Evolutionary conservation across 2,329 filamentous ascomycete species (phyloP), one percentile per base, ranked within the genome.

Genomic region (Colletotrichum filicis): DNA sequence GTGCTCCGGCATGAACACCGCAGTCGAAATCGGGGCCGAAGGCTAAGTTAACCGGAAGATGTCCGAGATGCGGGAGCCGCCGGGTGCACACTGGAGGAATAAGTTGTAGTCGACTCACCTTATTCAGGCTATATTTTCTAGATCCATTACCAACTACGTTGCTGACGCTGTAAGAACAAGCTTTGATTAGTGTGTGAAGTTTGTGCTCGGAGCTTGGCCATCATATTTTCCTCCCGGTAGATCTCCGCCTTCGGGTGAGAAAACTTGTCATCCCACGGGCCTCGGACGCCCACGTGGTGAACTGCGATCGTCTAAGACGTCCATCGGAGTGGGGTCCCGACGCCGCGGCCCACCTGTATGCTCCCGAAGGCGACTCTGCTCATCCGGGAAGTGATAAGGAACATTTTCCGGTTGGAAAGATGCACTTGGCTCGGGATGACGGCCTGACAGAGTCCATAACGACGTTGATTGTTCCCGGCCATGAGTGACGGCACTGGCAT

Each of bases 291-390:
- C 65, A 68, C 65, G 69, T 68, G 69, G 65, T 57, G 59, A 28
- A 55, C 55, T 64, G n/a, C 65, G 37, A 16, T 61, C 65, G 14
- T 63, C 37, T 59, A n/a, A 68, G 65, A 72, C 69, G 69, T 68
- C 65, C n/a, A 63, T 46, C 52, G 65, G 58, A 12, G 69, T 63
- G 37, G 65, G 42, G 69, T 37, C n/a, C 64, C 58, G 64, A 55
- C 63, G 19, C 63, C 55, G 28, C 19, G 59, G 12, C 42, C 65
- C 65, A 63, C 58, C 24, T 24, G 19, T 53, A n/a, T 24, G 52
- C 19, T 68, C 26, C 16, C 28, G 30, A 26, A 5, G 12, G 24
- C 35, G 16, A 16, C 53, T 22, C 30, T 19, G n/a, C 16, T 49
- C 42, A n/a, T 49, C 42, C 42, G 42, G 42, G 8, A 9, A 49